Evolutionary conservation across 345 rosid genomes (phyloP), one percentile per base, ranked within the genome.

Genomic region (Bruguiera sexangula): DNA sequence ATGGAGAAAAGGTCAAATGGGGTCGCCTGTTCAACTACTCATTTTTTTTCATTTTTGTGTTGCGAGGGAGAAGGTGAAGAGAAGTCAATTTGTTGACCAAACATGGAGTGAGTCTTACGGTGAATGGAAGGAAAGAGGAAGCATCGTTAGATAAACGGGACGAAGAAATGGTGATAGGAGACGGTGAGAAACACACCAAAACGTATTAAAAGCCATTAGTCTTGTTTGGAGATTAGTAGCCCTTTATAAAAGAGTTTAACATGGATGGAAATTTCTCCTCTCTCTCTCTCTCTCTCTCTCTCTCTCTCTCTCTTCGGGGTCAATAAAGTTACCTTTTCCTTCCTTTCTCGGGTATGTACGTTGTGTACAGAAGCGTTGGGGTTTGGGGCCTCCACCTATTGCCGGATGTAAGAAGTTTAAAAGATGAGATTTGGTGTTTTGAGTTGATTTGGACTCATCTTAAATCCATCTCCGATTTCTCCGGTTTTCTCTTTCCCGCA

Each of bases 391-490:
- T 9, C 8, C 11, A 9, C 53, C 31, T 6, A 2, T 48, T 5
- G 57, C 8, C 8, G 55, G 52, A 1, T 6, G 62, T 6, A 26
- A 58, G 19, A 11, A 48, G 39, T 30, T 24, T 46, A 15, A 30
- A 29, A 30, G 27, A 60, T 20, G 39, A 67, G 78, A 73, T 68
- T 48, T 3, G 66, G 74, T 61, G 69, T 8, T 34, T 7, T 8
- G 9, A 18, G 15, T 21, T 39, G 55, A 69, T 69, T 73, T 69
- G 68, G 63, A 24, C 37, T 27, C 18, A 3, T 61, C 18, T 13
- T 43, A 13, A 43, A 43, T 43, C 50, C 50, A 11, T 43, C 15
- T 43, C 50, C 19, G 50, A 43, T 43, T 43, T 43, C 18, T 13
- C 50, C 15, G 19, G 18, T 43, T 34, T 34, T 43, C 50, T 43